phyloP scores from a whole-genome alignment of 108 stramenopile genomes.

The Skeletonema grethae region DNA sequence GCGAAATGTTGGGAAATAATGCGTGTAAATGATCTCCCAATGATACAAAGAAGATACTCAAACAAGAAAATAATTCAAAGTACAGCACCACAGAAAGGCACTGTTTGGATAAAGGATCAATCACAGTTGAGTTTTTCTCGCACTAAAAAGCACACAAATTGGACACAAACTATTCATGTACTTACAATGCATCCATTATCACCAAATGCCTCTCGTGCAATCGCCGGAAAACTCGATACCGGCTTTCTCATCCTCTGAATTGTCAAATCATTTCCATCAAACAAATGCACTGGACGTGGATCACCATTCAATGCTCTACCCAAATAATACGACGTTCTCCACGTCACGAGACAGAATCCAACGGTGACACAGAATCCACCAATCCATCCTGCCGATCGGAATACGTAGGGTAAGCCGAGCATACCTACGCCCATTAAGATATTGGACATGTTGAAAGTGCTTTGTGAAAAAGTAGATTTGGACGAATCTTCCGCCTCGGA shows the following conservation, averaged over 20 bases:
- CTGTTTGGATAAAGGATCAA: not conserved
- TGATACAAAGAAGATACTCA: slow-evolving; percentile 80
- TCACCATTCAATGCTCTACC: slow-evolving; percentile 81
- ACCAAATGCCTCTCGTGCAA: slow-evolving; percentile 79
- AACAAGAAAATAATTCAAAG: slow-evolving; percentile 84
- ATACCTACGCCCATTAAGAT: slow-evolving; percentile 86
- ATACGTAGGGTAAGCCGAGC: slow-evolving; percentile 72
- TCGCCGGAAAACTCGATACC: slow-evolving; percentile 69
- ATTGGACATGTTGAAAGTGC: slow-evolving; percentile 78
- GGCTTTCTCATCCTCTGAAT: slow-evolving; percentile 64
- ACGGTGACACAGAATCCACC: slow-evolving; percentile 61
- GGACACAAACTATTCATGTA: not conserved
- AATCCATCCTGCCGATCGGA: slow-evolving; percentile 62
- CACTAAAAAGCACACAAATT: not conserved
- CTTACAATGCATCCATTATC: slow-evolving; percentile 48
- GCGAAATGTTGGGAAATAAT: slow-evolving; percentile 61
- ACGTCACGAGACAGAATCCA: slow-evolving; percentile 55
- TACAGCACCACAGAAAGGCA: slow-evolving; percentile 67
- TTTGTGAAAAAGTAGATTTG: slow-evolving; percentile 63
- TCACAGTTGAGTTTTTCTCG: not conserved
- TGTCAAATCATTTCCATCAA: slow-evolving; percentile 28
- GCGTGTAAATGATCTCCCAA: slow-evolving; percentile 72
- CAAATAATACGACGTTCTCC: slow-evolving; percentile 78
- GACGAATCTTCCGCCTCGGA: slow-evolving; percentile 19
- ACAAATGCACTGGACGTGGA: slow-evolving; percentile 59